phyloP scores from a whole-genome alignment of 345 rosid species.

The Corymbia maculata region DNA sequence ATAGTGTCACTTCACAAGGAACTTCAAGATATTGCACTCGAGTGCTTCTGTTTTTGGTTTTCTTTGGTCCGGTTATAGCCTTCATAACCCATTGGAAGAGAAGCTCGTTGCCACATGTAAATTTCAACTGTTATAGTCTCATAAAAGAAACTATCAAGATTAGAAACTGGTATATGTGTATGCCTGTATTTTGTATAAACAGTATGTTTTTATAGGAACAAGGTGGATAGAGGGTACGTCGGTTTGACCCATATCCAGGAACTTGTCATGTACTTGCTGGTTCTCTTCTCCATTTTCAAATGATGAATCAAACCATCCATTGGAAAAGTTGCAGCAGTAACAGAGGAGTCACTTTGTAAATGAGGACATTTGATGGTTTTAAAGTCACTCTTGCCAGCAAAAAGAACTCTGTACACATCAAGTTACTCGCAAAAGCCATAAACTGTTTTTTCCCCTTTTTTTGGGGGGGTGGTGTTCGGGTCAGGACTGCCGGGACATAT shows the following conservation, averaged over 20 bases:
- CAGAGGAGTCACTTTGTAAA: background rate
- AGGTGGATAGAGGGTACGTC: background rate
- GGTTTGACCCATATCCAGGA: background rate
- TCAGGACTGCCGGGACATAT: background rate
- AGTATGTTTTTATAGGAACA: background rate
- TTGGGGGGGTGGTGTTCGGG: background rate
- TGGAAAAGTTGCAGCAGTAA: background rate
- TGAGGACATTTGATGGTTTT: background rate
- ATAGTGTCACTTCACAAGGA: background rate
- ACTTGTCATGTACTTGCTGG: background rate
- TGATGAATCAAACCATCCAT: background rate
- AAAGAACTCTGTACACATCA: background rate
- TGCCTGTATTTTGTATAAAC: background rate
- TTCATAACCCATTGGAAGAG: background rate
- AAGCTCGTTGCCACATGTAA: background rate
- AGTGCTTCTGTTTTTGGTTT: background rate
- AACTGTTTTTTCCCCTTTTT: background rate
- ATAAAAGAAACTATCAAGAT: background rate
- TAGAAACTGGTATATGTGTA: background rate
- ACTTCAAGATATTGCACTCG: background rate
- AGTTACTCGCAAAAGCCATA: background rate
- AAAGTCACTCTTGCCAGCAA: background rate
- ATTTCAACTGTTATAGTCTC: background rate
- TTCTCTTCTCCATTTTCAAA: background rate
- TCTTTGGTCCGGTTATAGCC: background rate